A percentile compares a stretch with the other conserved stretches of the same genome.
Conservation (phyloP, 768 basidiomycete species). For the Cystobasidium tubakii region DNA sequence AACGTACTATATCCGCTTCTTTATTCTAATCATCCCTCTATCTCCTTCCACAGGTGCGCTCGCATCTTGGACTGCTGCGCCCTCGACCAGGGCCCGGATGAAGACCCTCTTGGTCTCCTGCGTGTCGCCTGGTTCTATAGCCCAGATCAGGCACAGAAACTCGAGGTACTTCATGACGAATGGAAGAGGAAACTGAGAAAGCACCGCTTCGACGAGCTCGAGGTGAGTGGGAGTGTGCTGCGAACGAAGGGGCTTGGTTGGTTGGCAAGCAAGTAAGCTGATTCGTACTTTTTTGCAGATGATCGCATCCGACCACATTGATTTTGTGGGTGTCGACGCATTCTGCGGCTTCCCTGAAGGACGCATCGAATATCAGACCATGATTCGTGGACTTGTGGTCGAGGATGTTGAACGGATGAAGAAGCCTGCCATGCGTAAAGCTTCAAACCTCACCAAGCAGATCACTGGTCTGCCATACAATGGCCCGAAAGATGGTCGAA, state of each 20-base stretch:
- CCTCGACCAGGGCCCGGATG: background rate
- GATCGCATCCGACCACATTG: conserved; percentile 5
- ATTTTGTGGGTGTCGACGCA: conserved; percentile 7
- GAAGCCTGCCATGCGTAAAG: background rate
- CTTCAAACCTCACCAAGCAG: background rate
- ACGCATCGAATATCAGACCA: background rate
- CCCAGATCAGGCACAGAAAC: background rate
- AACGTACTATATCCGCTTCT: too few relatives aligned
- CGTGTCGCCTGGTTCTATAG: conserved; percentile 7
- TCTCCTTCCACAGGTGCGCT: background rate
- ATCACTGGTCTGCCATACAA: background rate
- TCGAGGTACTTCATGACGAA: background rate
- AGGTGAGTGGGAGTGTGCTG: conserved; percentile 1
- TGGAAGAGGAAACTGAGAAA: background rate
- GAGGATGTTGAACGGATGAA: conserved; percentile 4
- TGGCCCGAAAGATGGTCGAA: background rate
- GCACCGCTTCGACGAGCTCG: background rate
- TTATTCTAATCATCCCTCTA: too few relatives aligned
- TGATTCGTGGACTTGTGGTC: background rate
- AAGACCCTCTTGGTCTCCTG: background rate
- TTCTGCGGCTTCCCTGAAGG: conserved; percentile 12
- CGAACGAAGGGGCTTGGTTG: too few relatives aligned
- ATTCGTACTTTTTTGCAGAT: too few relatives aligned
- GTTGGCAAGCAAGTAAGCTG: too few relatives aligned
- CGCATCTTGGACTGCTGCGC: conserved; percentile 12